Conservation (phyloP, 495 filamentous ascomycete genomes). For the Penicillium atrosanguineum region DNA sequence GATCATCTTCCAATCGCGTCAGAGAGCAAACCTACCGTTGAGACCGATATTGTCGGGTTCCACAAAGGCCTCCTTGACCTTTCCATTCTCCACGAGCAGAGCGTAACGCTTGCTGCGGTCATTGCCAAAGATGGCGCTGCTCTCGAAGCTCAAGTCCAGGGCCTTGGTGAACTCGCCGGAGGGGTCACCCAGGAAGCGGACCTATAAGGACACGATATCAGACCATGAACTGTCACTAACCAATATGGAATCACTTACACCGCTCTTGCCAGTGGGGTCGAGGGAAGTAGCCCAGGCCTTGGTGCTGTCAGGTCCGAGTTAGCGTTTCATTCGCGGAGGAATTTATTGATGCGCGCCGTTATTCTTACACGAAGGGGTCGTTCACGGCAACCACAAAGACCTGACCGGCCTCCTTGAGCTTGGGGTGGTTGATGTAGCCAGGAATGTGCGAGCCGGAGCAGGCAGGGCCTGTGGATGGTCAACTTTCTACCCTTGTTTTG, state of each 20-base stretch:
- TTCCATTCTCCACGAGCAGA: constrained; percentile 72
- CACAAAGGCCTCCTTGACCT: constrained; percentile 70
- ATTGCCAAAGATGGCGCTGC: constrained; percentile 78
- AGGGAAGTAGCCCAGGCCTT: constrained; percentile 80
- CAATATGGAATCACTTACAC: constrained; percentile 54
- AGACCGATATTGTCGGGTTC: constrained; percentile 95
- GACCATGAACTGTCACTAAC: not conserved
- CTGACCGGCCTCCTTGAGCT: constrained; percentile 69
- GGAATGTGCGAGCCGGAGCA: constrained; percentile 81
- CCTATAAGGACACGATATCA: constrained; percentile 32
- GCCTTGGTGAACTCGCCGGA: constrained; percentile 78
- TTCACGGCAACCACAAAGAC: constrained; percentile 92
- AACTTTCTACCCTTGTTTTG: not conserved
- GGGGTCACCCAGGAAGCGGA: constrained; percentile 92
- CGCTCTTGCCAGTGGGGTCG: constrained; percentile 66
- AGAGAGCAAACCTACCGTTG: constrained; percentile 54
- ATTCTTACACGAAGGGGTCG: constrained; percentile 86
- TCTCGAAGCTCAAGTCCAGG: constrained; percentile 82
- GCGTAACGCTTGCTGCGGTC: constrained; percentile 87
- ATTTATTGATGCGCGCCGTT: not conserved
- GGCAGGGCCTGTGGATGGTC: constrained; percentile 50
- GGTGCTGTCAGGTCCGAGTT: constrained; percentile 51
- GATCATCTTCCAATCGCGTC: not conserved
- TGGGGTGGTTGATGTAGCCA: constrained; percentile 73
- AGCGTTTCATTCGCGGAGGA: not conserved